Conservation (phyloP, 768 basidiomycete genomes). For the Suillus alpinus region DNA sequence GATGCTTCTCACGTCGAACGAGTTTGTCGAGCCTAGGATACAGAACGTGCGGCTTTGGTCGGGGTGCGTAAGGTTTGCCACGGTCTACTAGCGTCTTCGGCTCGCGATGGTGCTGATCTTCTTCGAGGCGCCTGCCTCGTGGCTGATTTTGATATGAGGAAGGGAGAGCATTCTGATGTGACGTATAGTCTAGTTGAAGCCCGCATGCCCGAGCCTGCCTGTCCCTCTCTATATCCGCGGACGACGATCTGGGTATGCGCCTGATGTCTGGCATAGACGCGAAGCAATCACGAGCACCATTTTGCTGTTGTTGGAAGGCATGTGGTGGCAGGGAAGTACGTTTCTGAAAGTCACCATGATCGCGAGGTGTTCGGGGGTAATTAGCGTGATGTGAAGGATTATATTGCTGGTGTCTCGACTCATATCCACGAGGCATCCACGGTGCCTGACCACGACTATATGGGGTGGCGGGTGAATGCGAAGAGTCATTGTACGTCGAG, state of each 20-base stretch:
- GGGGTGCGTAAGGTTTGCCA: conserved; percentile 15
- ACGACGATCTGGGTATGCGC: conserved; percentile 18
- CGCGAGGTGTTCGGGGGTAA: conserved; percentile 12
- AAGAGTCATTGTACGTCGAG: conserved; percentile 16
- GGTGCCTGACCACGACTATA: conserved; percentile 7
- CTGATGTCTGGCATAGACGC: conserved; percentile 18
- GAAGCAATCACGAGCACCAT: conserved; percentile 14
- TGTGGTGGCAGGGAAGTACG: conserved; percentile 17
- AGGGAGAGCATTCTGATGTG: neutral
- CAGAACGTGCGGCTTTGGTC: conserved; percentile 16
- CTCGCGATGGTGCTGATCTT: conserved; percentile 2
- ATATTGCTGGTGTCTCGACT: conserved; percentile 9
- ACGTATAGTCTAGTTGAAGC: conserved; percentile 3
- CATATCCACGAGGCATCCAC: conserved; percentile 21
- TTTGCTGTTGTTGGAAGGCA: conserved; percentile 9
- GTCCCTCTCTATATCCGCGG: conserved; percentile 27
- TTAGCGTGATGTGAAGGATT: conserved; percentile 11
- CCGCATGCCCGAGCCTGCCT: conserved; percentile 27
- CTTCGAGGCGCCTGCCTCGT: neutral
- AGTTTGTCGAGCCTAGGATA: conserved; percentile 27
- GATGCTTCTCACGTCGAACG: conserved; percentile 16
- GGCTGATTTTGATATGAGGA: neutral
- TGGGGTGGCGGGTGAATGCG: conserved; percentile 19
- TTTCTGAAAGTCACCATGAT: conserved; percentile 8
- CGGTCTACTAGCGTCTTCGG: conserved; percentile 4